Conservation (phyloP, 805 yeast genomes). For the Ogataea saltuana region DNA sequence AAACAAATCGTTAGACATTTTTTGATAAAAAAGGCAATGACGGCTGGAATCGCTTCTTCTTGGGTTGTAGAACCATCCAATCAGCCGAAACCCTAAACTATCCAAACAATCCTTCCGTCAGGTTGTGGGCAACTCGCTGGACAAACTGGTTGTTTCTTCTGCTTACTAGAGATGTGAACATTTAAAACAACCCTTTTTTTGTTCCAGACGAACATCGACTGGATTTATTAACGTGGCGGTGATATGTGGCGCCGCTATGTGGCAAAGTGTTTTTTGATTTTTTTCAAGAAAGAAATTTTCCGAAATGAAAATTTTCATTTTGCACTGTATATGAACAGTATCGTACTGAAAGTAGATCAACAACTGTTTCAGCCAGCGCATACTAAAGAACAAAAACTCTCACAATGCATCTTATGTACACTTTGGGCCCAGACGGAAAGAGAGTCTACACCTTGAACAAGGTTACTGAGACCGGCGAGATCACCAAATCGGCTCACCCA, state of each 20-base stretch:
- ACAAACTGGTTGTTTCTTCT: too few relatives aligned
- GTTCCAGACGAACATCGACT: background rate
- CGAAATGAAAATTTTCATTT: slow-evolving; percentile 5
- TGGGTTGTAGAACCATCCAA: background rate
- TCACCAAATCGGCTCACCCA: slow-evolving; percentile 98
- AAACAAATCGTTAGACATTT: slow-evolving; percentile 41
- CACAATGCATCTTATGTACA: slow-evolving; percentile 97
- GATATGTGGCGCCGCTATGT: slow-evolving; percentile 1
- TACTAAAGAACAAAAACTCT: too few relatives aligned
- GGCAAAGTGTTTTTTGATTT: background rate
- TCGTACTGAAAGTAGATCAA: too few relatives aligned
- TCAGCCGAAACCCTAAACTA: too few relatives aligned
- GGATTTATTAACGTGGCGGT: background rate
- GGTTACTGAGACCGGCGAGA: slow-evolving; percentile 79
- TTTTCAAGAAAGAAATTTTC: background rate
- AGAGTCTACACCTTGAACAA: slow-evolving; percentile 91
- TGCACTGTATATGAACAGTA: too few relatives aligned
- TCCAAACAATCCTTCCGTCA: too few relatives aligned
- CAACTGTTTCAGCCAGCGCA: too few relatives aligned
- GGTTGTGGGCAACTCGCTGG: too few relatives aligned
- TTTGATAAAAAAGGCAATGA: background rate
- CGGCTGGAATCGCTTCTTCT: too few relatives aligned
- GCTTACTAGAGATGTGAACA: too few relatives aligned
- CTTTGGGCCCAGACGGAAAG: slow-evolving; percentile 91
- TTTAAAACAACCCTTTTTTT: background rate